Evolutionary conservation across 2,329 filamentous ascomycete genomes (phyloP).

Genomic region (Pseudogymnoascus pannorum): DNA sequence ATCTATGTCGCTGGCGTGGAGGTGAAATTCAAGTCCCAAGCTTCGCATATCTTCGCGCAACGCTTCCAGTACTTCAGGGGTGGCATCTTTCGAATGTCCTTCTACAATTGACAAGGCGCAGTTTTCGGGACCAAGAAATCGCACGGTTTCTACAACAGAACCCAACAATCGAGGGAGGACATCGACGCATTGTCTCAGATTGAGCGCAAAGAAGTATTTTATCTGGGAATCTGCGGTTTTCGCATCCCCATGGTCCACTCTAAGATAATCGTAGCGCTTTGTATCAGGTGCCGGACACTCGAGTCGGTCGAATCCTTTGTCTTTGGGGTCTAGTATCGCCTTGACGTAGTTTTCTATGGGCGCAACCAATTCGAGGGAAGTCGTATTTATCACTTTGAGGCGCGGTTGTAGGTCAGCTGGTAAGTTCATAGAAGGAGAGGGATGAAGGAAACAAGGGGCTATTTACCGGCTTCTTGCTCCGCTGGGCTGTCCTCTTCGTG

Average conservation of each 20-base stretch:
- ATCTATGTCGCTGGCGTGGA: slow-evolving; percentile 37
- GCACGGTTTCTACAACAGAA: slow-evolving; percentile 42
- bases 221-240: slow-evolving; percentile 20
- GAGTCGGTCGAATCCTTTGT: slow-evolving; percentile 12
- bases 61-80: slow-evolving; percentile 40
- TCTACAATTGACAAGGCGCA: slow-evolving; percentile 50
- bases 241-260: background rate
- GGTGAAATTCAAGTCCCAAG: slow-evolving; percentile 36
- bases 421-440: background rate
- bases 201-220: slow-evolving; percentile 45
- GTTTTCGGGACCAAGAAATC: slow-evolving; percentile 41
- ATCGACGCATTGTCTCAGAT: slow-evolving; percentile 38
- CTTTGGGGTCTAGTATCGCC: slow-evolving; percentile 15
- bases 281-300: slow-evolving; percentile 10
- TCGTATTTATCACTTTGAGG: background rate
- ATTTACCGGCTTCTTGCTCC: background rate
- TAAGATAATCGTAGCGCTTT: slow-evolving; percentile 15
- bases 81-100: slow-evolving; percentile 48
- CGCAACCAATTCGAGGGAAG: background rate
- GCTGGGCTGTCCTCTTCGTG: background rate
- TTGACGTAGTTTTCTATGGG: slow-evolving; percentile 11
- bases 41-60: slow-evolving; percentile 35
- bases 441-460: no score
- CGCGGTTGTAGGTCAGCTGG: slow-evolving; percentile 3
- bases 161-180: slow-evolving; percentile 45